A percentile compares a stretch with the other conserved stretches of the same genome.
These are phyloP conservation scores for Hymenoscyphus occultus DNA, from an alignment of 2,329 filamentous ascomycete genomes.

Conservation along the genomic window DNA sequence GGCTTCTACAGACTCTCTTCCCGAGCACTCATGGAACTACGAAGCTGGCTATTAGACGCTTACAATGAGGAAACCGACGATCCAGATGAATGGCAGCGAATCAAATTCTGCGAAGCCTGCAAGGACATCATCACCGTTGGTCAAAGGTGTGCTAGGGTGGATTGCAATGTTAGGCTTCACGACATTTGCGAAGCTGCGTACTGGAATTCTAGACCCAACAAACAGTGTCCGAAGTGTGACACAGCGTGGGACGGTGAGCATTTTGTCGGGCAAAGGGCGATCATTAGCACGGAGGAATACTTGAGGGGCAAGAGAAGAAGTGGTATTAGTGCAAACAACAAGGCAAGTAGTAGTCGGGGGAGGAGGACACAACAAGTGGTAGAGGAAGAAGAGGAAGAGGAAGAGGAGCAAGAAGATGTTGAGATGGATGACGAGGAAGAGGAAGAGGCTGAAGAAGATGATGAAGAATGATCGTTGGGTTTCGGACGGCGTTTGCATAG, in stretches of 20 bases:
- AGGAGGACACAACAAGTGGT: slow-evolving; percentile 3
- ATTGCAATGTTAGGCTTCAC: slow-evolving; percentile 71
- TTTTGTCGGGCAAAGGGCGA: slow-evolving; percentile 36
- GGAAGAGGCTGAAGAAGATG: slow-evolving; percentile 16
- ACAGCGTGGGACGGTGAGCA: slow-evolving; percentile 45
- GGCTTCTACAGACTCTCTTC: slow-evolving; percentile 76
- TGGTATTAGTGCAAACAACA: slow-evolving; percentile 21
- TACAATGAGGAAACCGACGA: slow-evolving; percentile 75
- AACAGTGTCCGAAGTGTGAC: slow-evolving; percentile 62
- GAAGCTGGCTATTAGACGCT: slow-evolving; percentile 78
- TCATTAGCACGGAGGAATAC: slow-evolving; percentile 36
- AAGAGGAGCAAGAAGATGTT: slow-evolving; percentile 9
- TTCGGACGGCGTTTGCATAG: background rate
- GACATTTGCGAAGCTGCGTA: slow-evolving; percentile 71
- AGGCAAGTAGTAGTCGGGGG: slow-evolving; percentile 14
- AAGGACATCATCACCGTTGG: slow-evolving; percentile 85
- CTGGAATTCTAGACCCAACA: slow-evolving; percentile 58
- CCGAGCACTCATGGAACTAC: slow-evolving; percentile 79
- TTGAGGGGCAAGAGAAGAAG: slow-evolving; percentile 34
- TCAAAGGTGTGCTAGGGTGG: slow-evolving; percentile 66
- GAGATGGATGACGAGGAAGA: slow-evolving; percentile 9
- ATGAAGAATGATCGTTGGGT: background rate
- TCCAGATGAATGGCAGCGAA: slow-evolving; percentile 62
- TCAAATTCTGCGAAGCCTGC: slow-evolving; percentile 87
- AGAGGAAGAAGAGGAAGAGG: slow-evolving; percentile 4